Conservation (phyloP, 2,329 filamentous ascomycete genomes). For the Ophiostoma triangulosporum region DNA sequence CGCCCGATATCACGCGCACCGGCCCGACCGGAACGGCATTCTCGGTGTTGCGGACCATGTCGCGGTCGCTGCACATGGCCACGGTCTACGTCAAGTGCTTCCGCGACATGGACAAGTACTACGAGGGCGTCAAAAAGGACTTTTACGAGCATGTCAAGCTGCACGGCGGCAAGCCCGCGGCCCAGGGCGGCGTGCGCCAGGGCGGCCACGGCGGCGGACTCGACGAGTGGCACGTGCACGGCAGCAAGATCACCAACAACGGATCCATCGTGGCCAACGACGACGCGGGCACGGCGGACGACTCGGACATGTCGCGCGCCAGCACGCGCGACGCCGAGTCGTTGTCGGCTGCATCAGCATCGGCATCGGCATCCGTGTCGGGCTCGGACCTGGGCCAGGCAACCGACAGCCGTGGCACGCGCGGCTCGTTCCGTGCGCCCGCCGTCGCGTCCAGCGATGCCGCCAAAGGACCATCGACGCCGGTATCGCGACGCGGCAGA, state of each 20-base stretch:
- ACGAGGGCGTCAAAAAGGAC: conserved; percentile 35
- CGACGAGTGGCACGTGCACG: conserved; percentile 37
- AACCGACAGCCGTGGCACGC: neutral
- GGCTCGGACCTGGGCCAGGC: neutral
- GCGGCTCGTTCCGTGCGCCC: neutral
- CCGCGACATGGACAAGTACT: conserved; percentile 39
- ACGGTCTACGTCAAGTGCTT: conserved; percentile 41
- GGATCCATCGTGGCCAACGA: conserved; percentile 26
- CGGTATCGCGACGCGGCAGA: neutral
- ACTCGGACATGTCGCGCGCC: conserved; percentile 13
- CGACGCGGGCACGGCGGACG: conserved; percentile 17
- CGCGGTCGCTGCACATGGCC: conserved; percentile 40
- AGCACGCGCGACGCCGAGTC: neutral
- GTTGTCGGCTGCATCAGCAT: conserved; percentile 14
- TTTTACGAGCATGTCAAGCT: conserved; percentile 18
- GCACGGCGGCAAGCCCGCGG: conserved; percentile 10
- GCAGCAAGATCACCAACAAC: conserved; percentile 29
- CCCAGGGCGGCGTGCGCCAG: conserved; percentile 26
- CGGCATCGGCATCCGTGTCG: neutral
- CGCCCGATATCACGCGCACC: neutral
- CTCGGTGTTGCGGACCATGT: conserved; percentile 38
- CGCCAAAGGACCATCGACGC: neutral
- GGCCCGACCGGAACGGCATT: conserved; percentile 34
- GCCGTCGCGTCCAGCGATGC: neutral
- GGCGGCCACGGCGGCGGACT: conserved; percentile 35